Percentiles rank a stretch among this genome's conserved stretches.
Evolutionary conservation across 2,329 filamentous ascomycete species (phyloP).

Genomic region (Calonectria pseudoreteaudii): DNA sequence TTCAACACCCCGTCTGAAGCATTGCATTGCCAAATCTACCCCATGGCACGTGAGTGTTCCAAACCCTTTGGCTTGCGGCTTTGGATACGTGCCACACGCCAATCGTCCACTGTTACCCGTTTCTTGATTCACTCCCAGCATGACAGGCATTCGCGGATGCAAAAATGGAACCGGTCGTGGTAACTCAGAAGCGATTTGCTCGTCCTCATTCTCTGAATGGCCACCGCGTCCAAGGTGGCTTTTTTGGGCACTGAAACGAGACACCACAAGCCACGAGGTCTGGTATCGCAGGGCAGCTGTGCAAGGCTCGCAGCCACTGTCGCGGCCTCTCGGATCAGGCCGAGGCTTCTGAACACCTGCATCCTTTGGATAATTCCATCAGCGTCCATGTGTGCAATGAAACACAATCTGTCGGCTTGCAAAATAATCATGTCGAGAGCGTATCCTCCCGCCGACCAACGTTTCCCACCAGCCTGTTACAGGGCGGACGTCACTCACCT

Average conservation of each 20-base stretch:
- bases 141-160: background rate
- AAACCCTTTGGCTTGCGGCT: background rate
- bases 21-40: background rate
- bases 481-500: background rate
- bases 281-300: conserved; percentile 20
- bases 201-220: background rate
- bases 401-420: background rate
- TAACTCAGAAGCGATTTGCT: background rate
- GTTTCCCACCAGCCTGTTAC: background rate
- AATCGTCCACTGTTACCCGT: background rate
- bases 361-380: background rate
- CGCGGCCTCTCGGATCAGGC: conserved; percentile 22
- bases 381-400: background rate
- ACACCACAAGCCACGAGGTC: conserved; percentile 20
- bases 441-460: background rate
- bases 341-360: conserved; percentile 6
- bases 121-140: background rate
- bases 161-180: background rate
- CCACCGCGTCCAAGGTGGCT: background rate
- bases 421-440: background rate
- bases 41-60: background rate
- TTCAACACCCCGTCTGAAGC: conserved; percentile 15
- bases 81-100: background rate
- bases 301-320: conserved; percentile 24
- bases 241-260: conserved; percentile 20